Conservation (phyloP, 1,284 basidiomycete genomes). For the Fomitopsis schrenkii region DNA sequence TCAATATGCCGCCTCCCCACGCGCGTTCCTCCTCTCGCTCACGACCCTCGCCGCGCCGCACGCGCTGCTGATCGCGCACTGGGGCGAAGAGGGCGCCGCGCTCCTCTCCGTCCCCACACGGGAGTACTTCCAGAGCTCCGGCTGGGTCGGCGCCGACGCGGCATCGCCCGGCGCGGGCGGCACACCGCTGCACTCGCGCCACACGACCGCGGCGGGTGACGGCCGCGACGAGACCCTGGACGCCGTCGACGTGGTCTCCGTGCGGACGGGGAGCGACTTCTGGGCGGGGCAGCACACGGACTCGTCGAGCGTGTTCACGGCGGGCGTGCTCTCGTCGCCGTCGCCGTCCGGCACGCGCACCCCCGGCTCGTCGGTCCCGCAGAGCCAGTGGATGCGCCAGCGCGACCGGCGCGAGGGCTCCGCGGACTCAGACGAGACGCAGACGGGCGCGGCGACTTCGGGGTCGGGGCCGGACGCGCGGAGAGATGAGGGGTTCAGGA, state of each 20-base stretch:
- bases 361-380: slow-evolving; percentile 10
- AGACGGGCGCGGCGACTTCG: slow-evolving; percentile 26
- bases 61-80: slow-evolving; percentile 73
- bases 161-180: slow-evolving; percentile 6
- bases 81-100: slow-evolving; percentile 72
- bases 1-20: slow-evolving; percentile 57
- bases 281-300: slow-evolving; percentile 62
- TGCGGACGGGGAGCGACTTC: slow-evolving; percentile 72
- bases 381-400: slow-evolving; percentile 14
- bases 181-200: background rate
- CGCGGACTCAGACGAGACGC: slow-evolving; percentile 53
- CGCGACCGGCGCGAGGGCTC: slow-evolving; percentile 35
- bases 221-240: slow-evolving; percentile 4
- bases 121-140: slow-evolving; percentile 79
- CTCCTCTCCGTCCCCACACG: slow-evolving; percentile 75
- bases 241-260: slow-evolving; percentile 38
- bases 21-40: slow-evolving; percentile 71
- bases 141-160: slow-evolving; percentile 47
- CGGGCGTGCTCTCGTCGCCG: slow-evolving; percentile 23
- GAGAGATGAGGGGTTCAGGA: slow-evolving; percentile 22
- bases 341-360: slow-evolving; percentile 5
- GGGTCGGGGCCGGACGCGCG: slow-evolving; percentile 11
- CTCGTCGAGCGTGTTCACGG: slow-evolving; percentile 54
- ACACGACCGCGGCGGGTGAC: slow-evolving; percentile 7
- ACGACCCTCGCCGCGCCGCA: slow-evolving; percentile 62